Percentiles rank a stretch among this genome's conserved stretches.
These are phyloP conservation scores for Voacanga thouarsii DNA, from an alignment of 257 asterid species.

Conservation along the genomic window DNA sequence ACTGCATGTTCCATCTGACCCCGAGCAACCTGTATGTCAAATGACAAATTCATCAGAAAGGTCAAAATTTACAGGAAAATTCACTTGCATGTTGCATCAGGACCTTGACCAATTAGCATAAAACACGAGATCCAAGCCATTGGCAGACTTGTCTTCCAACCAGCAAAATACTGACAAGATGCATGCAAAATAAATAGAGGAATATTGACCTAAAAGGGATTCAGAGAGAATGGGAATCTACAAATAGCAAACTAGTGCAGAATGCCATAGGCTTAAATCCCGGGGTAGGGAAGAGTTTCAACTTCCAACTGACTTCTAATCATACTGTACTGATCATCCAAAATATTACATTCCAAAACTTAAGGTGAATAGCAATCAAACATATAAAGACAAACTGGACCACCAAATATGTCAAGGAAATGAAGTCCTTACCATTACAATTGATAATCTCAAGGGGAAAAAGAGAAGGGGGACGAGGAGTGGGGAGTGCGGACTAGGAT, in stretches of 20 bases:
- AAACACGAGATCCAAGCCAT: neutral
- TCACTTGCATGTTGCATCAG: neutral
- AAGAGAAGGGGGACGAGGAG: no score
- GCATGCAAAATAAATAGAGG: neutral
- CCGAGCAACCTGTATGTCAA: conserved; percentile 56
- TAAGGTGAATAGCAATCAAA: no score
- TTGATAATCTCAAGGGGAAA: no score
- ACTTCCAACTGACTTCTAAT: no score
- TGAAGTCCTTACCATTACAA: no score
- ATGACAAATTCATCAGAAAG: neutral
- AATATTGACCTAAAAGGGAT: neutral
- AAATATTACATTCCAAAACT: no score
- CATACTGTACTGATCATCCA: no score
- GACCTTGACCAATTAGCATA: neutral
- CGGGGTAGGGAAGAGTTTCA: no score
- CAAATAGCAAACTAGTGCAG: neutral
- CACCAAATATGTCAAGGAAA: neutral
- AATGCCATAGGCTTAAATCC: neutral
- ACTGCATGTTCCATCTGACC: conserved; percentile 55
- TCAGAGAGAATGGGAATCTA: neutral
- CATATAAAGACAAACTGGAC: no score
- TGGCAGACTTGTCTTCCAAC: neutral
- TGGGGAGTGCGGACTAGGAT: no score
- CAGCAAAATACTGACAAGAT: neutral
- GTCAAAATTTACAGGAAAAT: neutral